phyloP scores from a whole-genome alignment of 805 yeast genomes.

The Ogataea saltuana region DNA sequence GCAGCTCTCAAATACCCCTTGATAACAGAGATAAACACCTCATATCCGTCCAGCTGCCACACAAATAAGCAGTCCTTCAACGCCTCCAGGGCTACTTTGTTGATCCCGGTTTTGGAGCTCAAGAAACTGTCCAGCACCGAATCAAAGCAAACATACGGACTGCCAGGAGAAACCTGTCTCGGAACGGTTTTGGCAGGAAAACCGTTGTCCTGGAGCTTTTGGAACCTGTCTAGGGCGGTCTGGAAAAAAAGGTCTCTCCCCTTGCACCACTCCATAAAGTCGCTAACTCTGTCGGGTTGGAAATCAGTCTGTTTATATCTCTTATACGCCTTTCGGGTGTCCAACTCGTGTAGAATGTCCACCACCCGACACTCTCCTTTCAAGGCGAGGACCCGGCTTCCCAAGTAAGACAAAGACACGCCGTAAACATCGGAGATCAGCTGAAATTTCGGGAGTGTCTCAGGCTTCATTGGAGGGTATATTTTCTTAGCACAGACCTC shows the following conservation, averaged over 20 bases:
- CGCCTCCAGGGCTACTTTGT: constrained; percentile 10
- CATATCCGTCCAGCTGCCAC: constrained; percentile 29
- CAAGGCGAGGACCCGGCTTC: constrained; percentile 19
- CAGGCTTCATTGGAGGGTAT: constrained; percentile 16
- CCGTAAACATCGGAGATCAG: constrained; percentile 18
- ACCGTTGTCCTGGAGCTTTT: constrained; percentile 7
- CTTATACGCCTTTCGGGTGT: constrained; percentile 5
- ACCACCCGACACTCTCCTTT: constrained; percentile 19
- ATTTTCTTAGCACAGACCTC: constrained; percentile 14
- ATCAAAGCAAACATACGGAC: constrained; percentile 19
- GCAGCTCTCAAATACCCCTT: constrained; percentile 13
- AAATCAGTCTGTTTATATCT: constrained; percentile 18
- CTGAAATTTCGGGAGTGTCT: constrained; percentile 17
- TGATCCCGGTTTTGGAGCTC: constrained; percentile 6
- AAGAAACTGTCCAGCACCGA: constrained; percentile 15
- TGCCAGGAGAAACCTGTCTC: constrained; percentile 16
- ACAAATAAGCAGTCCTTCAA: constrained; percentile 25
- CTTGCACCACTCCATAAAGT: constrained; percentile 18
- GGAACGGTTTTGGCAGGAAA: constrained; percentile 5
- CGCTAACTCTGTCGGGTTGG: not conserved
- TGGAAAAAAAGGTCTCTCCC: constrained; percentile 17
- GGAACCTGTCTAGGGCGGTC: constrained; percentile 19
- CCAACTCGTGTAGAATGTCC: constrained; percentile 18
- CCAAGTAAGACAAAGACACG: constrained; percentile 14
- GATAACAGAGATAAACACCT: constrained; percentile 17